phyloP scores from a whole-genome alignment of 306 rosid genomes.

The Pyrus communis region DNA sequence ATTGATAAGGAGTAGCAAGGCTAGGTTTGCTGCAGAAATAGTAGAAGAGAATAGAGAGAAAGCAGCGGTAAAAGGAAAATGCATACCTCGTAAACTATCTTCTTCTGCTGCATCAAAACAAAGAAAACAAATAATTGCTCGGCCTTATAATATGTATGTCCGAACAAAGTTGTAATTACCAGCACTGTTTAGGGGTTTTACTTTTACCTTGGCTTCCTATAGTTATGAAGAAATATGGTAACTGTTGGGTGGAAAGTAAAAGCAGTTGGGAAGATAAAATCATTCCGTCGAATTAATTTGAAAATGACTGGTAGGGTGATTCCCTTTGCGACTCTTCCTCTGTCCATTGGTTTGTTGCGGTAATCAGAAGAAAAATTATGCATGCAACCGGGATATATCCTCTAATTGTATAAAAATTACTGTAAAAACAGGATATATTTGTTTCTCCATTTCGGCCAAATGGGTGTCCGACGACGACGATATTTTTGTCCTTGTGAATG shows the following conservation, averaged over 20 bases:
- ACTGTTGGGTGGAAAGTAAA: not conserved
- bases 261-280: not conserved
- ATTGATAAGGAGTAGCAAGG: constrained; percentile 36
- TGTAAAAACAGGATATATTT: too few relatives aligned
- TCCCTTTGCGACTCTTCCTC: not conserved
- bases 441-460: too few relatives aligned
- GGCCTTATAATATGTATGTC: not conserved
- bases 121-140: constrained; percentile 26
- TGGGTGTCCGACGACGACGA: too few relatives aligned
- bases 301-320: not conserved
- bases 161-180: constrained; percentile 2
- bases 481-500: too few relatives aligned
- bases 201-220: not conserved
- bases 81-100: constrained; percentile 53
- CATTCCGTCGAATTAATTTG: not conserved
- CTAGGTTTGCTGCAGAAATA: constrained; percentile 30
- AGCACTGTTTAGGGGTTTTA: not conserved
- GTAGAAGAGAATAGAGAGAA: constrained; percentile 24
- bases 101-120: constrained; percentile 32
- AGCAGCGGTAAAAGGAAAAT: constrained; percentile 20
- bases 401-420: too few relatives aligned
- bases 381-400: too few relatives aligned
- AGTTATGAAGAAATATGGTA: not conserved
- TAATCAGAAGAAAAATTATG: not conserved
- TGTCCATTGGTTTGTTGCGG: not conserved